These are phyloP conservation scores for Coemansia sp. DNA, from an alignment of 192 early-diverging fungal species.

Conservation along the genomic window DNA sequence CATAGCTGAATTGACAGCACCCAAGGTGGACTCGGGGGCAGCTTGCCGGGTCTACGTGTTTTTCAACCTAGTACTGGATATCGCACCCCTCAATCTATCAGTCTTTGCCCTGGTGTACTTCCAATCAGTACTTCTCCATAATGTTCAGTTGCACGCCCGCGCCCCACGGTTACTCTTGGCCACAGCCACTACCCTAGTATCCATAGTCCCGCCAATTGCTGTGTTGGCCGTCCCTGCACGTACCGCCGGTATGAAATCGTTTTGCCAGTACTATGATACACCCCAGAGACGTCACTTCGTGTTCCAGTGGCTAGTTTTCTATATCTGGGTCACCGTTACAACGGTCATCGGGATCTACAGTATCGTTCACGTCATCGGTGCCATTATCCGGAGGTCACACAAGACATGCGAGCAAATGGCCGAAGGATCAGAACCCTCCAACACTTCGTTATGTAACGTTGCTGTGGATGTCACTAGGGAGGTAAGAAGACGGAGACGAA, in stretches of 20 bases:
- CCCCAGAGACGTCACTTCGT: slow-evolving; percentile 25
- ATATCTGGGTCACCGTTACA: slow-evolving; percentile 31
- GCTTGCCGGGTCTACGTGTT: slow-evolving; percentile 25
- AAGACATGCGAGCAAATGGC: slow-evolving; percentile 11
- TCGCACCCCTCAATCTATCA: slow-evolving; percentile 30
- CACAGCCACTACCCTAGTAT: background rate
- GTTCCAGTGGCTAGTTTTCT: slow-evolving; percentile 45
- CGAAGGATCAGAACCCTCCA: background rate
- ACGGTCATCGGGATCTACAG: slow-evolving; percentile 20
- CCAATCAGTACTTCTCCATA: slow-evolving; percentile 30
- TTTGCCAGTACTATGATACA: slow-evolving; percentile 20
- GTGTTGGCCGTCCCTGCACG: slow-evolving; percentile 20
- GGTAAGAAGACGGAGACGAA: slow-evolving; percentile 9
- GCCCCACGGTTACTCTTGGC: slow-evolving; percentile 6
- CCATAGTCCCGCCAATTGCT: slow-evolving; percentile 22
- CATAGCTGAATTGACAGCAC: slow-evolving; percentile 14
- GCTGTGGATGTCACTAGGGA: slow-evolving; percentile 14
- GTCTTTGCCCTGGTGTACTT: slow-evolving; percentile 39
- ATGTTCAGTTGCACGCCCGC: slow-evolving; percentile 6
- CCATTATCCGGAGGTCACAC: slow-evolving; percentile 7
- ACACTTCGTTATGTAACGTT: background rate
- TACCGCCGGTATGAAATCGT: slow-evolving; percentile 17
- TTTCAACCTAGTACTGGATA: slow-evolving; percentile 13
- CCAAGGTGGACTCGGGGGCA: background rate
- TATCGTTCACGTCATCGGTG: slow-evolving; percentile 12